Percentiles rank a stretch among this genome's conserved stretches.
Evolutionary conservation across 768 basidiomycete genomes (phyloP).

Genomic region (Dentipellis fragilis): DNA sequence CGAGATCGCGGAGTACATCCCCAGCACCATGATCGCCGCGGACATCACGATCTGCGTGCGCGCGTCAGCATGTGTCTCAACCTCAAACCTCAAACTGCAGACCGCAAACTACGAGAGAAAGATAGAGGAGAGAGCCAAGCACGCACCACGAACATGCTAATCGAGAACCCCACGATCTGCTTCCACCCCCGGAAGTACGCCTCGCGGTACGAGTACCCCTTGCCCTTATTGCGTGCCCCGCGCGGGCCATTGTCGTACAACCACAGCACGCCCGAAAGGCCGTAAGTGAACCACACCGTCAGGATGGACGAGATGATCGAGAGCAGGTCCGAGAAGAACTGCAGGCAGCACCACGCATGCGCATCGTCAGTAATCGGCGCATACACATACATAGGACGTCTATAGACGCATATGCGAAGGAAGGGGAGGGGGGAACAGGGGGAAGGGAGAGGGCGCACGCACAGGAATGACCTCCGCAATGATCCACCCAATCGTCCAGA

Average conservation of each 20-base stretch:
- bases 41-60: no score
- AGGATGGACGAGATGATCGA: slow-evolving; percentile 1
- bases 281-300: slow-evolving; percentile 1
- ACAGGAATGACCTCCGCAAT: slow-evolving; percentile 1
- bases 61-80: no score
- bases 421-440: neutral
- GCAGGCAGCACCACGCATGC: no score
- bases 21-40: no score
- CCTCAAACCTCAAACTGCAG: no score
- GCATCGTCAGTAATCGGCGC: no score
- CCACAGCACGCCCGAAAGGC: slow-evolving; percentile 1
- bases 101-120: no score
- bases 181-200: neutral
- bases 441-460: neutral
- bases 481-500: neutral
- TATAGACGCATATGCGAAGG: neutral
- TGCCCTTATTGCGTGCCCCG: neutral
- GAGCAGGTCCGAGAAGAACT: slow-evolving; percentile 2
- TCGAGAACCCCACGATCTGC: neutral
- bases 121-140: no score
- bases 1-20: no score
- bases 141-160: no score
- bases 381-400: no score
- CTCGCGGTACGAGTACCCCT: neutral
- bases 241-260: neutral